Evolutionary conservation across 805 yeast genomes (phyloP).

Genomic region (Pichia deserticola): DNA sequence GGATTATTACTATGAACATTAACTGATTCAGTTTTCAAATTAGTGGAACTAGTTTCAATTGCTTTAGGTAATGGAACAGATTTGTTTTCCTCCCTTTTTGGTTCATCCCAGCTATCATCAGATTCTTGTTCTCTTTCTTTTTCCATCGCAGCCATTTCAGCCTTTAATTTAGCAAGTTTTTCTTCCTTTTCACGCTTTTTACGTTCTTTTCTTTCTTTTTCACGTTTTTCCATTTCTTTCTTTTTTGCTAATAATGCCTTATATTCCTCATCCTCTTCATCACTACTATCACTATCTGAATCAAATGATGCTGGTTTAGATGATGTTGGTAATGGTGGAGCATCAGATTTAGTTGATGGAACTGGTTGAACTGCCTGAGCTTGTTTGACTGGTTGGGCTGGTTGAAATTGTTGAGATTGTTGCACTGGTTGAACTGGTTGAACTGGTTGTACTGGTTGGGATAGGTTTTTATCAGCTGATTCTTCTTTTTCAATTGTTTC

Average conservation of each 20-base stretch:
- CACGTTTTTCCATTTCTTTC: conserved; percentile 34
- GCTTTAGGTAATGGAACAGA: conserved; percentile 3
- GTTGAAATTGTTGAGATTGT: neutral
- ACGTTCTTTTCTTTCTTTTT: conserved; percentile 31
- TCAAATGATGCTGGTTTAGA: conserved; percentile 3
- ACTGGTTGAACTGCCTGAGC: conserved; percentile 1
- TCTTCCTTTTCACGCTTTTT: conserved; percentile 55
- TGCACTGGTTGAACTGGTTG: neutral
- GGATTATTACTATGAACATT: conserved; percentile 11
- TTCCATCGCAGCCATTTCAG: conserved; percentile 50
- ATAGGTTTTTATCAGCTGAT: neutral
- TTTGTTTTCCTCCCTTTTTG: neutral
- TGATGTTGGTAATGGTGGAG: conserved; percentile 3
- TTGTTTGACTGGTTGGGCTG: neutral
- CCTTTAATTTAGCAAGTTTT: conserved; percentile 47
- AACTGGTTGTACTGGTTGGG: neutral
- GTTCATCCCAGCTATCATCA: conserved; percentile 17
- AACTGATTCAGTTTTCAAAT: neutral
- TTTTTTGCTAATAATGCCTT: conserved; percentile 40
- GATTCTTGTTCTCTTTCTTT: conserved; percentile 35
- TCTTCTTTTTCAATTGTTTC: conserved; percentile 6
- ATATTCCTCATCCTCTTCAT: conserved; percentile 38
- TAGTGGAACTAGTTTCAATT: conserved; percentile 8
- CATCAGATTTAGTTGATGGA: conserved; percentile 16
- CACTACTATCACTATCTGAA: conserved; percentile 19